Evolutionary conservation across 257 asterid genomes (phyloP), one percentile per base, ranked within the genome.

Genomic region (Echium plantagineum): DNA sequence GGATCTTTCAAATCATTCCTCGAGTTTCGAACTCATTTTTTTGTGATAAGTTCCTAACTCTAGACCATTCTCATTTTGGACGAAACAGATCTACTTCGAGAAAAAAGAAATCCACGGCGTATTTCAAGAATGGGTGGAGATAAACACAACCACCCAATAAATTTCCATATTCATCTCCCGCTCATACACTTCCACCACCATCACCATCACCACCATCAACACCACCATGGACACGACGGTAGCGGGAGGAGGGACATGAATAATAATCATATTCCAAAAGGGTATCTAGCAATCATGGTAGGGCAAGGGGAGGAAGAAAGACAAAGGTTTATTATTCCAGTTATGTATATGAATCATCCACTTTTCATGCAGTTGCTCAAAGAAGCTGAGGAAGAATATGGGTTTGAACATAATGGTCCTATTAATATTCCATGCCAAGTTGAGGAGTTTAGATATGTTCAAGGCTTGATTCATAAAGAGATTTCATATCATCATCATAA

Each of bases 121-220:
- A 28, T 9, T 32, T 20, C 42, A 15, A 22, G 19, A 42, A 83
- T 84, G 88, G 88, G 84, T 66, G 88, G 88, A 59, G 90, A 84
- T 17, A 81, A 74, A 57, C 69, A 56, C 57, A 75, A 63, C 35
- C 73, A 72, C 60, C 83, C 26, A 24, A 24, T 86, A 71, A 72
- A 68, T 67, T 81, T 78, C 21, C 82, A 64, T 61, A 46, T 75
- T 5, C 77, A 72, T 35, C 61, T 78, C 62, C 78, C 78, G 35
- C 82, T 74, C 52, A 54, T 65, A 63, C 78, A 69, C 58, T 69
- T 74, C 52, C 83, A 46, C 53, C 75, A 56, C 42, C 42, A 2
- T 2, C 30, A 32, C 42, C 42, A 32, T n/a, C n/a, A n/a, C 15
- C 56, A 31, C 12, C 48, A 60, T 1, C 75, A 68, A 13, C 76